Base-by-base conservation (phyloP, 2,329 filamentous ascomycete species). In the Talaromyces sp. region DNA sequence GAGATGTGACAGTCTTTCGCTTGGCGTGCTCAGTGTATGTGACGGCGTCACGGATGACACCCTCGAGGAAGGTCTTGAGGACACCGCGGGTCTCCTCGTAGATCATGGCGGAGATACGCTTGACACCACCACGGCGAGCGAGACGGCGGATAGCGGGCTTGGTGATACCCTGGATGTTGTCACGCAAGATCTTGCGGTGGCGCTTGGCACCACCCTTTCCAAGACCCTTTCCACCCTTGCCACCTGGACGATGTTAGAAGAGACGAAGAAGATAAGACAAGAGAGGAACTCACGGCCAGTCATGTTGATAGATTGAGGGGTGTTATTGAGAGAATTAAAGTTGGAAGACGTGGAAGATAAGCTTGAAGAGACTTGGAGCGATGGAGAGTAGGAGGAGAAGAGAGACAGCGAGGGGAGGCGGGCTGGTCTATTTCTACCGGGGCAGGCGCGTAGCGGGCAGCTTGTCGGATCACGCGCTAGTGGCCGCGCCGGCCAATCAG, bases 101-200 rank as follows among this genome's bases (percentile, higher is more conserved):
- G 81, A 91, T 91, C 89, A 90, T 96, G 78, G 93, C 93, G 73
- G 93, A 96, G 75, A 97, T 97, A 96, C 93, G 93, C 91, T 97
- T 97, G 86, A 97, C 93, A 93, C 93, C 93, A 79, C 93, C 93
- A 96, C 93, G 93, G 83, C 93, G 93, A 67, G 93, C 93, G 77
- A 98, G 93, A 96, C 93, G 93, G 73, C 93, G 90, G 82, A 98
- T 98, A 71, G 93, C 93, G 72, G 93, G 93, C 89, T 98, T 98
- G 77, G 93, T 98, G 78, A 98, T 97, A 82, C 93, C 93, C 84
- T 97, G 93, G 78, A 97, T 97, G 90, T 97, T 97, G 89, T 97
- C 93, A 81, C 93, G 92, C 80, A 97, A 86, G 86, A 98, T 97
- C 90, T 97, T 98, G 75, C 93, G 89, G 84, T 98, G 93, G 81